Evolutionary conservation across 1,139 yeast species (phyloP).

Genomic region (Meyerozyma sp.): DNA sequence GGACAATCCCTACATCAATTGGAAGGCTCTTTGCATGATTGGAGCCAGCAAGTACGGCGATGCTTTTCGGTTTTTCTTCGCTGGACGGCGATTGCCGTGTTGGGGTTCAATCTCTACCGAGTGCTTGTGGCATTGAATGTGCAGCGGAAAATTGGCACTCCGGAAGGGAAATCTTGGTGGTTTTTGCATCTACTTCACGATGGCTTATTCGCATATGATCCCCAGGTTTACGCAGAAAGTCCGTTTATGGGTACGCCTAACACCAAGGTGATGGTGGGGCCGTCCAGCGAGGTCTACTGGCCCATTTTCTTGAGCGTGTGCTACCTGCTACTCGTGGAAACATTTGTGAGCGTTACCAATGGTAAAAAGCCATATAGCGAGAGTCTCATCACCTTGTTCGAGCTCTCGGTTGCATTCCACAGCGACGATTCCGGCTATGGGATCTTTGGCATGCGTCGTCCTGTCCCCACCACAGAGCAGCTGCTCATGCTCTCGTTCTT

Average conservation of each 20-base stretch:
- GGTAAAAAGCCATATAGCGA: conserved; percentile 60
- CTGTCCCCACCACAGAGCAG: conserved; percentile 40
- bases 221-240: conserved; percentile 16
- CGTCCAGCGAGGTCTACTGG: conserved; percentile 56
- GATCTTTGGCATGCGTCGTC: conserved; percentile 21
- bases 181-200: conserved; percentile 12
- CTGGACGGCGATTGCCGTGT: conserved; percentile 21
- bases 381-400: conserved; percentile 67
- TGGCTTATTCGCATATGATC: conserved; percentile 29
- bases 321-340: conserved; percentile 62
- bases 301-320: conserved; percentile 59
- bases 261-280: conserved; percentile 38
- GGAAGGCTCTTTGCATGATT: conserved; percentile 4
- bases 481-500: conserved; percentile 47
- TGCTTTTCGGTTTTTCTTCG: conserved; percentile 3
- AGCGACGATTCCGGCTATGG: conserved; percentile 50
- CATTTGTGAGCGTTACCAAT: conserved; percentile 56
- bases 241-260: conserved; percentile 31
- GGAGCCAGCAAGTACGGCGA: not conserved
- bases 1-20: not conserved
- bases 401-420: conserved; percentile 69
- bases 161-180: conserved; percentile 11
- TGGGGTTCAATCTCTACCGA: conserved; percentile 27
- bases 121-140: conserved; percentile 35
- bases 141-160: conserved; percentile 16